A percentile compares a stretch with the other conserved stretches of the same genome.
Evolutionary conservation across 1,284 basidiomycete genomes (phyloP).

Genomic region (Ceratobasidium sp.): DNA sequence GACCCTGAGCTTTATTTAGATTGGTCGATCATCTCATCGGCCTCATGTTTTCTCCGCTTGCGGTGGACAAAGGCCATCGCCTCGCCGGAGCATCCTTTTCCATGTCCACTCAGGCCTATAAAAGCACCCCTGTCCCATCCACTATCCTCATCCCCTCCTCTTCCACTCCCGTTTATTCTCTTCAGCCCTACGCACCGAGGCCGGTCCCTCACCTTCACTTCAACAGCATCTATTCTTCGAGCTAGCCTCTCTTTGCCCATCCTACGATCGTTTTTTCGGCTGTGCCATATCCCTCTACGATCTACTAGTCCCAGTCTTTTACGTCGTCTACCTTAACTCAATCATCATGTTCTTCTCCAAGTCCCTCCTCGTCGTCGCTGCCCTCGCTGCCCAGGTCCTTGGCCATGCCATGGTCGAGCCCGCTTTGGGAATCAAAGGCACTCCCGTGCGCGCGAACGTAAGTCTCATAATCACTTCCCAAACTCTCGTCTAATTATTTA

Average conservation of each 20-base stretch:
- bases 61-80: constrained; percentile 19
- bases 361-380: constrained; percentile 52
- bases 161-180: constrained; percentile 22
- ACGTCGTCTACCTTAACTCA: constrained; percentile 1
- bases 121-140: neutral
- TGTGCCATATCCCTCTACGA: constrained; percentile 25
- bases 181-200: constrained; percentile 22
- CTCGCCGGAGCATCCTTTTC: neutral
- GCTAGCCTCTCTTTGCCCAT: constrained; percentile 30
- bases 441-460: constrained; percentile 58
- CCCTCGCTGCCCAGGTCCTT: constrained; percentile 54
- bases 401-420: constrained; percentile 63
- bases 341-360: constrained; percentile 42
- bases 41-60: constrained; percentile 18
- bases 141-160: constrained; percentile 12
- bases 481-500: neutral
- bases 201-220: constrained; percentile 35
- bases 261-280: constrained; percentile 34
- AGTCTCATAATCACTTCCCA: neutral
- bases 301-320: neutral
- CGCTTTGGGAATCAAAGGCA: constrained; percentile 60
- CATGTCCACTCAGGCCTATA: constrained; percentile 4
- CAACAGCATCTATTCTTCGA: constrained; percentile 35
- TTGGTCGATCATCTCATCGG: constrained; percentile 3
- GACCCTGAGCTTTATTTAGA: constrained; percentile 18